Base-by-base conservation (phyloP, 352 stramenopile species). In the Phytopythium boreale region DNA sequence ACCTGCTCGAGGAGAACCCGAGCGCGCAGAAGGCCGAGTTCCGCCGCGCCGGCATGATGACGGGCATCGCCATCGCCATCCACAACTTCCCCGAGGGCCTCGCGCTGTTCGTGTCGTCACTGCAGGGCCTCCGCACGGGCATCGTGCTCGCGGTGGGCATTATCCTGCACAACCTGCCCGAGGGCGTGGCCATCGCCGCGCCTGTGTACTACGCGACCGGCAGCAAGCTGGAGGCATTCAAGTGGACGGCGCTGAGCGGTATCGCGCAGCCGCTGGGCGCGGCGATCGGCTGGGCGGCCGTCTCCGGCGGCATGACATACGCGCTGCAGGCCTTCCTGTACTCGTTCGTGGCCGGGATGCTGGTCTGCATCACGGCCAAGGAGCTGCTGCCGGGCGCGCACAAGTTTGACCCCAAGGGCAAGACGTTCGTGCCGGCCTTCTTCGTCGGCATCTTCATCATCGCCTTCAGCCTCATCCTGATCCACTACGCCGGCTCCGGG, bases 131-230 rank as follows among this genome's bases (percentile, higher is more conserved):
- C 9, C 76, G 69, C 8, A 82, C 98, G 12, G 97, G 97, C 46
- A 74, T 90, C 34, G 85, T 96, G 47, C 79, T 99, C 11, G 96
- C 96, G 2, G 72, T 99, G 55, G 96, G 92, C 22, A 99, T 99
- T 68, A 96, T 92, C 12, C 83, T 99, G 34, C 97, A 99, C 79
- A 99, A 99, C 70, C 97, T 99, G 65, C 96, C 96, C 0, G 97
- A 99, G 64, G 97, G 97, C 20, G 70, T 99, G 14, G 97, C 93
- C 58, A 91, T 99, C 17, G 92, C 95, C 34, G 88, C 98, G 11
- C 96, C 97, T 0, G 90, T 99, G 15, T 99, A 98, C 75, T 99
- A 98, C 71, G 95, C 96, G 3, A 99, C 96, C 1, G 96, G 95
- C 11, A 97, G 89, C 69, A 86, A 95, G 15, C 66, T 79, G 27